Evolutionary conservation across 768 basidiomycete genomes (phyloP).

Genomic region (Boletellus sp.): DNA sequence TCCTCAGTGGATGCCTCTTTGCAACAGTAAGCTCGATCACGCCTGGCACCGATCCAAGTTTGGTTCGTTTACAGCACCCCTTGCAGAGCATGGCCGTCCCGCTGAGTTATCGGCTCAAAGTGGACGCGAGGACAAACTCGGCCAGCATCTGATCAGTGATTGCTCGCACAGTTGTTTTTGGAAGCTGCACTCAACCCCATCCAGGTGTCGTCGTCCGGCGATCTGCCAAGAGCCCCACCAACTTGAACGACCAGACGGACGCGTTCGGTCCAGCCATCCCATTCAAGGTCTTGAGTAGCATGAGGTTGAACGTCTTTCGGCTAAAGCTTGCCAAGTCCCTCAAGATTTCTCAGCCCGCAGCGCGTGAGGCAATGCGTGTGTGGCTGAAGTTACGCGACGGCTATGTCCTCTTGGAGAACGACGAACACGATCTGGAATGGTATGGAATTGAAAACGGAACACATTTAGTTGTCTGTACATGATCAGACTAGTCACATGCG

Average conservation of each 20-base stretch:
- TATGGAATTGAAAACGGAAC: constrained; percentile 62
- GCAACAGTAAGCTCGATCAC: constrained; percentile 45
- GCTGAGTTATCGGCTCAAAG: constrained; percentile 32
- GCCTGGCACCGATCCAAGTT: background rate
- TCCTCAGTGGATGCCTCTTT: constrained; percentile 64
- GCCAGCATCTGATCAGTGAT: constrained; percentile 59
- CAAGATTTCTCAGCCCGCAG: constrained; percentile 25
- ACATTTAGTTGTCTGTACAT: constrained; percentile 30
- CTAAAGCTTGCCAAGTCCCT: constrained; percentile 57
- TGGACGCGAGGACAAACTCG: constrained; percentile 48
- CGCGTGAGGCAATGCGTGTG: constrained; percentile 37
- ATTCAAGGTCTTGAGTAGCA: constrained; percentile 62
- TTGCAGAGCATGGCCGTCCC: constrained; percentile 57
- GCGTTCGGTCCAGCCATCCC: constrained; percentile 19
- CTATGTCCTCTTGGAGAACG: constrained; percentile 47
- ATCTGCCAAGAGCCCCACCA: constrained; percentile 18
- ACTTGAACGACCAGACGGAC: constrained; percentile 16
- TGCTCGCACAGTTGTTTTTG: background rate
- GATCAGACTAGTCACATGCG: background rate
- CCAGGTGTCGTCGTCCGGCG: constrained; percentile 32
- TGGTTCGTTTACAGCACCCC: background rate
- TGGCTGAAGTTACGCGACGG: constrained; percentile 58
- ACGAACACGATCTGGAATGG: constrained; percentile 60
- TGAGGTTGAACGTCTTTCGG: constrained; percentile 63
- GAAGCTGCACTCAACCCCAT: constrained; percentile 6